phyloP scores from a whole-genome alignment of 805 yeast genomes.

The Kodamaea jinghongensis region DNA sequence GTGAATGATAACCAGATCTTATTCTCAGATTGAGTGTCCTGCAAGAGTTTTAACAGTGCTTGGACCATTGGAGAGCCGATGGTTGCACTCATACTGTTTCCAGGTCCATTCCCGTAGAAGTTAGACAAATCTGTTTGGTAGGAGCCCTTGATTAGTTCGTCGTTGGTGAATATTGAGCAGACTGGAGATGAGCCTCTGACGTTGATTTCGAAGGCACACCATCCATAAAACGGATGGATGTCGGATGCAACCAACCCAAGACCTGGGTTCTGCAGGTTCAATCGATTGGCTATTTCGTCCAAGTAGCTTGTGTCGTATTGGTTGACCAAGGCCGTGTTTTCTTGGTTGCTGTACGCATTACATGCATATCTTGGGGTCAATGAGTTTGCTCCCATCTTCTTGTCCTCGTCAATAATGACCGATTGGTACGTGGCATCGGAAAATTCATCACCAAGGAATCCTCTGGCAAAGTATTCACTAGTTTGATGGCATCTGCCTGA shows the following conservation, averaged over 20 bases:
- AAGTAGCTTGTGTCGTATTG: constrained; percentile 20
- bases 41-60: constrained; percentile 12
- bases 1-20: constrained; percentile 16
- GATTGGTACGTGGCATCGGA: constrained; percentile 26
- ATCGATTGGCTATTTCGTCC: constrained; percentile 16
- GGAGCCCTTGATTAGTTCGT: constrained; percentile 12
- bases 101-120: constrained; percentile 16
- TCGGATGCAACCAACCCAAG: constrained; percentile 11
- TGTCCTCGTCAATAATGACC: constrained; percentile 46
- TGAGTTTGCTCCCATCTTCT: constrained; percentile 53
- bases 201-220: constrained; percentile 17
- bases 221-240: constrained; percentile 11
- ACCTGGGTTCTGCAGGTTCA: constrained; percentile 15
- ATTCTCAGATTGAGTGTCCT: constrained; percentile 12
- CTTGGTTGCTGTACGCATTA: constrained; percentile 14
- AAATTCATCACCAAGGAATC: constrained; percentile 51
- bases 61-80: constrained; percentile 11
- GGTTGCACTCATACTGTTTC: constrained; percentile 9
- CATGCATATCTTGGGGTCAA: constrained; percentile 54
- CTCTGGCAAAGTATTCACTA: constrained; percentile 55
- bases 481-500: constrained; percentile 56
- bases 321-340: constrained; percentile 15
- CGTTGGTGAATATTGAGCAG: constrained; percentile 15
- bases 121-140: constrained; percentile 12
- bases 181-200: constrained; percentile 14